Base-by-base conservation (phyloP, 1,284 basidiomycete species). In the Malassezia arunalokei region DNA sequence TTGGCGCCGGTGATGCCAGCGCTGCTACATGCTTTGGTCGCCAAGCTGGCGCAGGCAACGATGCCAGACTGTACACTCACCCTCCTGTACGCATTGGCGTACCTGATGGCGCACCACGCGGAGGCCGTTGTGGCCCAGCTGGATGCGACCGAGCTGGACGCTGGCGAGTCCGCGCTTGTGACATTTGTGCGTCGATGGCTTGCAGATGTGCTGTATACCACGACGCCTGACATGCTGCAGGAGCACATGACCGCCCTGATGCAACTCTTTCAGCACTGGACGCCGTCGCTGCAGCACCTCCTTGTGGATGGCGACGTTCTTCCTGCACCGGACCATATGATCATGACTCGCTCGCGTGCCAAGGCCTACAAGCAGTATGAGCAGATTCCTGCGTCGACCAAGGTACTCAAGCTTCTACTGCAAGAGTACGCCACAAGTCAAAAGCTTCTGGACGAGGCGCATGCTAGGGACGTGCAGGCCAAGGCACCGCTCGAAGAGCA, bases 271-370 rank as follows among this genome's bases (percentile, higher is more conserved):
- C 75, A 77, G 0, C 80, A 82, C 4, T 79, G 82, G 49, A 78
- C 84, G 14, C 77, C 81, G 8, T 81, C 79, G 54, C 66, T 95
- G 58, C 79, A 80, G 54, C 77, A 75, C 28, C 75, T 91, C 17
- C 73, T 78, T 30, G 92, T 96, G 37, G 87, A 88, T 67, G 92
- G 92, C n/a, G 90, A 95, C 70, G 80, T 94, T 53, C 83, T 96
- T 7, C 64, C 67, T 3, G 4, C 5, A 28, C 14, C 5, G 15
- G 15, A 28, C 17, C 28, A 32, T 29, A 15, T 87, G 64, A 96
- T 96, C 74, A 88, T 94, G 82, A 96, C 92, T 38, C 83, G 92
- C 56, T 92, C 91, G 39, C 80, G 82, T 64, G 88, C 91, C 40
- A 87, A 83, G 77, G 78, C 79, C 60, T 17, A 3, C 66, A 90